These are phyloP conservation scores for Rubia tinctorum DNA, from an alignment of 305 asterid species.

Conservation along the genomic window DNA sequence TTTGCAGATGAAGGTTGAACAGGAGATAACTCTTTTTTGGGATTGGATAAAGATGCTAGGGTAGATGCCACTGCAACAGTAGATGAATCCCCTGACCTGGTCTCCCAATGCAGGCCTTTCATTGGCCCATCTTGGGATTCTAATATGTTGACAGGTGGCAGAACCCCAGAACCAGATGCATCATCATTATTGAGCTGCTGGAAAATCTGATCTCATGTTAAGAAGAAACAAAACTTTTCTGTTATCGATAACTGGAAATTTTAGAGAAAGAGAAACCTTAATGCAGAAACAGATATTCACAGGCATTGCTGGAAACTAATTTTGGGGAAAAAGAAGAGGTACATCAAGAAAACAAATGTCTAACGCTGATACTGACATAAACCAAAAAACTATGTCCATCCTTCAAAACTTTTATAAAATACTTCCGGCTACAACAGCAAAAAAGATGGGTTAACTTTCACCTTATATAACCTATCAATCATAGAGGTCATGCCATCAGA, in stretches of 20 bases:
- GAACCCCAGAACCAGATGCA: constrained; percentile 38
- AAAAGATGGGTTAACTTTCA: neutral
- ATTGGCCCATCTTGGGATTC: constrained; percentile 72
- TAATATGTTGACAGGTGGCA: constrained; percentile 58
- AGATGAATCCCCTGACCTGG: constrained; percentile 73
- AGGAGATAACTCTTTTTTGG: constrained; percentile 50
- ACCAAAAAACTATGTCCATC: neutral
- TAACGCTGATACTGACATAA: neutral
- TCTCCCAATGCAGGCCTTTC: constrained; percentile 66
- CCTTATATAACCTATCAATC: neutral
- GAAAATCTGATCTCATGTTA: constrained; percentile 65
- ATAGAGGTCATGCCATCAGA: neutral
- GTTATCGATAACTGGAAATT: neutral
- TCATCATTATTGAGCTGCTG: constrained; percentile 46
- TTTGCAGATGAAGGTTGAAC: constrained; percentile 60
- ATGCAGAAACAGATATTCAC: neutral
- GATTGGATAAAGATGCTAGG: constrained; percentile 65
- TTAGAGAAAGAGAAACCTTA: neutral
- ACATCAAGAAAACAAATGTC: neutral
- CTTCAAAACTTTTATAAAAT: neutral
- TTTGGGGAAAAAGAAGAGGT: no score
- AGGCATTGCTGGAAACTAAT: neutral
- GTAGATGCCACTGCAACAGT: constrained; percentile 73
- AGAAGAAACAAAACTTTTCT: constrained; percentile 34
- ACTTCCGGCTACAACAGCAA: neutral